Base-by-base conservation (phyloP, 306 rosid genomes). In the Luffa aegyptiaca region DNA sequence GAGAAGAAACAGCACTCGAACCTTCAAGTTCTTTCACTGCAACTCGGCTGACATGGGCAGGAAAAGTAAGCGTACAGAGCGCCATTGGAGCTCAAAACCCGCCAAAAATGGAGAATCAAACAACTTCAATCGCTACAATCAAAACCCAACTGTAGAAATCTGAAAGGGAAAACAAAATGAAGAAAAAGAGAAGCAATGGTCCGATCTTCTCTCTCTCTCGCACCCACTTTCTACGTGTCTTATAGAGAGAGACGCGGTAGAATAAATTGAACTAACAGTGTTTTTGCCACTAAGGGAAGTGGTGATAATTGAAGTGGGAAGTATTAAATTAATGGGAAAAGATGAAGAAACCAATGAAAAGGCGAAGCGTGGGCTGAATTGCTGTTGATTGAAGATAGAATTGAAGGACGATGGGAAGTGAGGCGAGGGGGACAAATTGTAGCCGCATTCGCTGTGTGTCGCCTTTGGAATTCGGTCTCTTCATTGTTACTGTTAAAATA, bases 21-120 rank as follows among this genome's bases (percentile, higher is more conserved):
- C 82, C 86, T 10, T 79, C 84, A 55, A 81, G 77, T 61, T 85
- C 82, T 36, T 83, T 81, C 17, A 85, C 61, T 39, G 85, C 61
- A 4, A 80, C 78, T 66, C 80, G 80, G 87, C 49, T 84, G n/a
- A 89, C 37, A 70, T 77, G 84, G 16, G 84, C 69, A 79, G 90
- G 89, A 76, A 85, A 87, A 5, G 93, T 79, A 63, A 88, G 88
- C 80, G 94, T 72, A 55, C 81, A 89, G 53, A 93, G 89, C 79
- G 96, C 99, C 99, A 95, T 95, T 78, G 18, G 71, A 42, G 58
- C 80, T 8, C 52, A 31, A 55, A 45, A 20, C 72, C 75, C 12
- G 17, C 26, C 68, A 31, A 82, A 35, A 45, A 75, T 8, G 41
- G 21, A 48, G 53, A 66, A 64, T 79, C 33, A 16, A 82, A 16